Conservation (phyloP, 2,329 filamentous ascomycete genomes). For the Aspergillus sp. region DNA sequence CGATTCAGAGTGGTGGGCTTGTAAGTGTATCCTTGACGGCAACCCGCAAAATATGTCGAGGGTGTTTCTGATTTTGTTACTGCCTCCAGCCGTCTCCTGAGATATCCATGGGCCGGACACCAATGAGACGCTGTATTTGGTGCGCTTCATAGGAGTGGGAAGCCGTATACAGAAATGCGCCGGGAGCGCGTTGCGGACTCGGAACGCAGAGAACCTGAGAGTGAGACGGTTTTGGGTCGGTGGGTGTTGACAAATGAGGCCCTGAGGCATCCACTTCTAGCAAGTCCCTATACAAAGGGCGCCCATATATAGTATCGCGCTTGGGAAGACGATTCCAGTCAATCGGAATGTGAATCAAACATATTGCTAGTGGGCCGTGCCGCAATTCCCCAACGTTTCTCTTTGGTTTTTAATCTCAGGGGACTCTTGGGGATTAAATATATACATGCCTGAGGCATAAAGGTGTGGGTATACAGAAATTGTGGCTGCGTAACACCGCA, state of each 20-base stretch:
- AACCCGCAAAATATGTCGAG: too few relatives aligned
- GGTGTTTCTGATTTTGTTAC: not conserved
- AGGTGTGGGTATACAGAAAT: not conserved
- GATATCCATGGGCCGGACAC: not conserved
- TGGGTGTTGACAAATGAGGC: not conserved
- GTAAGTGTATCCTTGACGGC: not conserved
- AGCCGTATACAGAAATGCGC: not conserved
- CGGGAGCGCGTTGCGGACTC: not conserved
- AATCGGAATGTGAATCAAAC: too few relatives aligned
- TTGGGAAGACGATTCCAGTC: too few relatives aligned
- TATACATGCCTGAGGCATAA: slow-evolving; percentile 2
- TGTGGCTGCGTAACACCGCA: slow-evolving; percentile 8
- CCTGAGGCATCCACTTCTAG: too few relatives aligned
- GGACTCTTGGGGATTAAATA: too few relatives aligned
- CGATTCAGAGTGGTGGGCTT: not conserved
- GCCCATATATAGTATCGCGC: too few relatives aligned
- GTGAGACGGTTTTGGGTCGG: not conserved
- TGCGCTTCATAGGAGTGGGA: not conserved
- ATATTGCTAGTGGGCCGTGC: too few relatives aligned
- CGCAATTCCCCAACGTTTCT: too few relatives aligned
- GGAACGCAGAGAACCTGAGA: not conserved
- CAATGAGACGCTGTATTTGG: not conserved
- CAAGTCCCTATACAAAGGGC: too few relatives aligned
- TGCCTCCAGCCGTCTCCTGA: slow-evolving; percentile 1
- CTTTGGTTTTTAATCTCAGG: too few relatives aligned